A percentile compares a stretch with the other conserved stretches of the same genome.
Evolutionary conservation across 1,284 basidiomycete genomes (phyloP).

Genomic region (Boletus albobrunnescens): DNA sequence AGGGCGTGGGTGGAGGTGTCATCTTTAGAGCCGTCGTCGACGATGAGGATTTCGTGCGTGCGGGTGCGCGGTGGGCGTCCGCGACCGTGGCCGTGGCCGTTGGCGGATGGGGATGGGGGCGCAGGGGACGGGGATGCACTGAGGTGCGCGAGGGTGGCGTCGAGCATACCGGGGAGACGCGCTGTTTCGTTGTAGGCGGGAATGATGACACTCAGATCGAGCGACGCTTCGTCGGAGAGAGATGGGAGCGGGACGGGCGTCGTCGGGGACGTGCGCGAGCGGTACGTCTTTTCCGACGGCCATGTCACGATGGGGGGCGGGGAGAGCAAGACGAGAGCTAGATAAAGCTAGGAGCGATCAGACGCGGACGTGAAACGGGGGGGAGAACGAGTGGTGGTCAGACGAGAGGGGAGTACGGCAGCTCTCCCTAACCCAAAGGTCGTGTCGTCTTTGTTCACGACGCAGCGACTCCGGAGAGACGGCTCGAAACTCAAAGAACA

Average conservation of each 20-base stretch:
- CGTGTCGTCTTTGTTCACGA: slow-evolving; percentile 60
- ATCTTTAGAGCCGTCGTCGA: slow-evolving; percentile 88
- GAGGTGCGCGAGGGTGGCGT: slow-evolving; percentile 64
- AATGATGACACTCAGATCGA: slow-evolving; percentile 77
- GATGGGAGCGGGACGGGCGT: slow-evolving; percentile 50
- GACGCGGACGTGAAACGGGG: background rate
- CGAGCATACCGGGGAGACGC: slow-evolving; percentile 80
- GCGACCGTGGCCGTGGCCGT: background rate
- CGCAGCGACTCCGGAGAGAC: slow-evolving; percentile 43
- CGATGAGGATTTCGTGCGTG: slow-evolving; percentile 78
- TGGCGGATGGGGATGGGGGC: slow-evolving; percentile 18
- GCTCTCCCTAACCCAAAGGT: slow-evolving; percentile 43
- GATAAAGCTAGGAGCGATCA: slow-evolving; percentile 49
- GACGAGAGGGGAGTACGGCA: slow-evolving; percentile 31
- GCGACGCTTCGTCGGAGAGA: slow-evolving; percentile 48
- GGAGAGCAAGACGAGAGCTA: slow-evolving; percentile 61
- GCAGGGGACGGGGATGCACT: slow-evolving; percentile 28
- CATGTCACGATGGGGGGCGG: slow-evolving; percentile 61
- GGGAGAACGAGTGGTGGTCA: slow-evolving; percentile 5
- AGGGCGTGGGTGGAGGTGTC: slow-evolving; percentile 66
- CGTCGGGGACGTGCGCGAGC: slow-evolving; percentile 47
- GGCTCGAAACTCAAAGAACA: slow-evolving; percentile 81
- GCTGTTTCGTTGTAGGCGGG: slow-evolving; percentile 88
- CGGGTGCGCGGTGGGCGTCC: slow-evolving; percentile 32
- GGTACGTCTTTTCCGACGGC: slow-evolving; percentile 64